Evolutionary conservation across 495 filamentous ascomycete genomes (phyloP).

Genomic region (Usnea hakonensis): DNA sequence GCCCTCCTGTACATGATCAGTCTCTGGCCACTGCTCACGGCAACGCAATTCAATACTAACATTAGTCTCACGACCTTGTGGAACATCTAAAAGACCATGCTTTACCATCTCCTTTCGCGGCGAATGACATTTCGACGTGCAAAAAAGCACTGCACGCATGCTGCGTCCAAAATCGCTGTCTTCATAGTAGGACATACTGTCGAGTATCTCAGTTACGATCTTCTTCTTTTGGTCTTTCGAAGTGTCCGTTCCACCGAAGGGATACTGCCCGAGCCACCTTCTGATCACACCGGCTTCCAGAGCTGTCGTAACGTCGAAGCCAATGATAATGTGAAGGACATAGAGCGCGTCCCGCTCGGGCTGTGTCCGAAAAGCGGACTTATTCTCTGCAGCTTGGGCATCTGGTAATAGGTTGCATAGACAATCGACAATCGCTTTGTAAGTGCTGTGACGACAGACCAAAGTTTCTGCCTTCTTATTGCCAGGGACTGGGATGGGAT

Average conservation of each 20-base stretch:
- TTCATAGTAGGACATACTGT: background rate
- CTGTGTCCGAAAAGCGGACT: constrained; percentile 31
- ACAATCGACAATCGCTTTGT: constrained; percentile 39
- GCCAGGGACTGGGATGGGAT: background rate
- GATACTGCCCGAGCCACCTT: constrained; percentile 44
- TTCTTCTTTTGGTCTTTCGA: constrained; percentile 5
- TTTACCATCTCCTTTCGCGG: constrained; percentile 39
- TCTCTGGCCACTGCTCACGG: background rate
- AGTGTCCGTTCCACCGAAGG: constrained; percentile 28
- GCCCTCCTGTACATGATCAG: background rate
- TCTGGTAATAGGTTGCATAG: constrained; percentile 43
- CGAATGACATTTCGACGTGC: constrained; percentile 30
- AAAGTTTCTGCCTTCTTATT: background rate
- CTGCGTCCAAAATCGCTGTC: constrained; percentile 27
- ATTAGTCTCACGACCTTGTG: constrained; percentile 7
- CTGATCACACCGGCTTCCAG: constrained; percentile 40
- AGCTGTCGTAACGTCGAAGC: constrained; percentile 15
- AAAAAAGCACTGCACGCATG: constrained; percentile 40
- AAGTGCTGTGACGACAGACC: constrained; percentile 10
- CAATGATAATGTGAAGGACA: constrained; percentile 10
- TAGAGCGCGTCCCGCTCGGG: constrained; percentile 19
- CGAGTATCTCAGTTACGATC: background rate
- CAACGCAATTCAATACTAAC: background rate
- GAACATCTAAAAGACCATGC: constrained; percentile 32
- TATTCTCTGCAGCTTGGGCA: constrained; percentile 5